phyloP scores from a whole-genome alignment of 2,329 filamentous ascomycete genomes.

The Arthrobotrys sphaeroides region DNA sequence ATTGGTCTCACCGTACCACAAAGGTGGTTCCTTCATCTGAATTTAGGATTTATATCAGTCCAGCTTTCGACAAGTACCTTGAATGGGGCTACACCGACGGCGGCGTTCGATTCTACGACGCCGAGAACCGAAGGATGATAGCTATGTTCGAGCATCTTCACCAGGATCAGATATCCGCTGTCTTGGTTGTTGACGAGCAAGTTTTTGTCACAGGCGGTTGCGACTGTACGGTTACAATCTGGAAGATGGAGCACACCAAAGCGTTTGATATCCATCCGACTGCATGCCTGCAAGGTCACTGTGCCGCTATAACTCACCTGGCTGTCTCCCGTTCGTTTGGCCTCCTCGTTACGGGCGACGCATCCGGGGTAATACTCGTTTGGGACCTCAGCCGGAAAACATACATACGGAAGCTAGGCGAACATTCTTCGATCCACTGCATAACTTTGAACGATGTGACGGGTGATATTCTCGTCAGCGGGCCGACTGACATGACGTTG shows the following conservation, averaged over 20 bases:
- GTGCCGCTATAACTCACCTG: conserved; percentile 80
- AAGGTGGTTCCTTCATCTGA: conserved; percentile 83
- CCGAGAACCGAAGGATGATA: conserved; percentile 81
- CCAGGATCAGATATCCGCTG: conserved; percentile 84
- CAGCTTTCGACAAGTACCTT: conserved; percentile 85
- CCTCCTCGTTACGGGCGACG: conserved; percentile 82
- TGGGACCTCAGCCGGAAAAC: conserved; percentile 94
- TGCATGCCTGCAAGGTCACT: conserved; percentile 88
- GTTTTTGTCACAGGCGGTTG: conserved; percentile 84
- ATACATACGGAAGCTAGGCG: conserved; percentile 79
- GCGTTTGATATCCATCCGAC: conserved; percentile 80
- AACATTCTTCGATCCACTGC: conserved; percentile 68
- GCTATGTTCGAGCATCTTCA: conserved; percentile 95
- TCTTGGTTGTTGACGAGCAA: conserved; percentile 85
- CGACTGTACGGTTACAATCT: conserved; percentile 89
- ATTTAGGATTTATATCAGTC: conserved; percentile 86
- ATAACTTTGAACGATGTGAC: conserved; percentile 89
- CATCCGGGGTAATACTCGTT: conserved; percentile 82
- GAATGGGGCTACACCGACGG: conserved; percentile 97
- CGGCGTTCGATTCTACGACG: conserved; percentile 88
- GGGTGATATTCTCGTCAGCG: conserved; percentile 87
- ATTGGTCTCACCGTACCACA: conserved; percentile 81
- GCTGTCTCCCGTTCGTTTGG: conserved; percentile 89
- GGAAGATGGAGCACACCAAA: conserved; percentile 74
- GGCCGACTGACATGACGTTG: conserved; percentile 76